Conservation (phyloP, 768 basidiomycete species). For the Strobilomyces confusus region DNA sequence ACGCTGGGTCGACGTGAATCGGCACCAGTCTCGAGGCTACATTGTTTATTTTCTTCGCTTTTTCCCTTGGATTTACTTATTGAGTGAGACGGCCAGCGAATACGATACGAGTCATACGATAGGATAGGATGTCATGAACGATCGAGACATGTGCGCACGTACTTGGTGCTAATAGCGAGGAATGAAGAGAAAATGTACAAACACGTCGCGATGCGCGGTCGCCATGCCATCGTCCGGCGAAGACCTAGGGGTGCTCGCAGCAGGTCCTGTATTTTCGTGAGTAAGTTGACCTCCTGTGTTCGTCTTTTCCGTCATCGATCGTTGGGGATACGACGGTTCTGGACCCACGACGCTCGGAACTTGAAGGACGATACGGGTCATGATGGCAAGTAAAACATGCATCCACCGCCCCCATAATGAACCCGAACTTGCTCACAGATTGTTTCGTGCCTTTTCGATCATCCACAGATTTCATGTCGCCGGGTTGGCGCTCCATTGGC, state of each 20-base stretch:
- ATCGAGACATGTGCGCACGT: background rate
- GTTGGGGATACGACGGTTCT: background rate
- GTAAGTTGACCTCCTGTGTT: background rate
- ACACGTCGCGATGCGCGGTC: background rate
- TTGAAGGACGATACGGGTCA: background rate
- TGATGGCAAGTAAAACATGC: background rate
- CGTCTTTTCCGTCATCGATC: background rate
- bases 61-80: background rate
- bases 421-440: background rate
- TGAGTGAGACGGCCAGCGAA: constrained; percentile 3
- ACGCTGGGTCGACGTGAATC: constrained; percentile 10
- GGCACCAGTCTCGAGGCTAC: constrained; percentile 4
- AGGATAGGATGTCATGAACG: constrained; percentile 14
- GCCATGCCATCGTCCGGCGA: background rate
- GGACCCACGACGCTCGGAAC: background rate
- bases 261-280: constrained; percentile 3
- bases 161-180: background rate
- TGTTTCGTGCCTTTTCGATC: background rate
- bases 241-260: background rate
- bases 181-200: background rate
- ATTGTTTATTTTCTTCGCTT: constrained; percentile 5
- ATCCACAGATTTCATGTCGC: background rate
- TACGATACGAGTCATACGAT: background rate
- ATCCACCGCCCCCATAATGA: background rate
- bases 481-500: background rate